Percentiles rank a stretch among this genome's conserved stretches.
Conservation (phyloP, 1,139 yeast genomes). For the Kazachstania sp. region DNA sequence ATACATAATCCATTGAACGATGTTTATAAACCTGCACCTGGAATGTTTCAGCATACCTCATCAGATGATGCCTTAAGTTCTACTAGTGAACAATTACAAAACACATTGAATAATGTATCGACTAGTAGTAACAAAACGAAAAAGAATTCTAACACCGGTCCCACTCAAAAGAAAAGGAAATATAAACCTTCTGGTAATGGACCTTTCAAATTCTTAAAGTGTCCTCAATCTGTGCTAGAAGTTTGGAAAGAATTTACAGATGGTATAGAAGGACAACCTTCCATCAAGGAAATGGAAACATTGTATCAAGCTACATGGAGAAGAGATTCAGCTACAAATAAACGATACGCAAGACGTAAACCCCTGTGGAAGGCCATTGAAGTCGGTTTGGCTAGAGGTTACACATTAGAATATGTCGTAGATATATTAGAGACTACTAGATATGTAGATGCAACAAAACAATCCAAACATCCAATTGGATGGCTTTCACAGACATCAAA, state of each 20-base stretch:
- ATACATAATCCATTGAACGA: not conserved
- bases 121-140: not conserved
- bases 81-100: not conserved
- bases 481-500: slow-evolving; percentile 35
- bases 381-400: slow-evolving; percentile 31
- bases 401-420: slow-evolving; percentile 30
- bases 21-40: slow-evolving; percentile 1
- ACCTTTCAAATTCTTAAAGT: slow-evolving; percentile 33
- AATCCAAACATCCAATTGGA: slow-evolving; percentile 35
- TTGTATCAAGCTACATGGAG: slow-evolving; percentile 37
- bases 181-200: not conserved
- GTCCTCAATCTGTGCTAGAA: slow-evolving; percentile 35
- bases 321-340: slow-evolving; percentile 35
- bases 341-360: slow-evolving; percentile 35
- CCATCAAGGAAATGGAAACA: slow-evolving; percentile 33
- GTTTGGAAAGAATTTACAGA: slow-evolving; percentile 37
- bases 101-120: not conserved
- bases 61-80: not conserved
- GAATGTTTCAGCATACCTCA: slow-evolving; percentile 2
- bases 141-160: not conserved
- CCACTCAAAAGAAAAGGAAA: not conserved
- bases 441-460: slow-evolving; percentile 28
- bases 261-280: slow-evolving; percentile 34
- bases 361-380: slow-evolving; percentile 36
- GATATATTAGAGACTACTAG: slow-evolving; percentile 33